Base-by-base conservation (phyloP, 495 filamentous ascomycete species). In the Trichoderma gamsii region DNA sequence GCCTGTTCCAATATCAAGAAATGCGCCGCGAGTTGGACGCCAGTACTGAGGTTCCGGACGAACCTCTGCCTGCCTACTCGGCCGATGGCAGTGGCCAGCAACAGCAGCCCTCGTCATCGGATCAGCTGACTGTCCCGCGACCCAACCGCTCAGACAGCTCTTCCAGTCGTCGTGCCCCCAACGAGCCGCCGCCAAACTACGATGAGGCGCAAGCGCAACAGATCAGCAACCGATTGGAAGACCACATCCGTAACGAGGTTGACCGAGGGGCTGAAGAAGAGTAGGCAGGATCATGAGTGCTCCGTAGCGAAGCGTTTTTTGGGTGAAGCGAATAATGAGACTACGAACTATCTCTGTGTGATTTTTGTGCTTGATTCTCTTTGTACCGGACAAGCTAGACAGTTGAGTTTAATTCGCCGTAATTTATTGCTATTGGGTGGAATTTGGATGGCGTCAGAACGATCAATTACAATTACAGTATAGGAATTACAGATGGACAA, bases 161-260 rank as follows among this genome's bases (percentile, higher is more conserved):
- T 43, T 52, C 49, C 43, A 56, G 69, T 68, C 75, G 75, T 67
- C 75, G 78, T 68, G 74, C 81, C 23, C 92, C 92, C 0, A 80
- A 85, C 69, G 95, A 94, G 69, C 92, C 93, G 18, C 95, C 95
- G 41, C 95, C 95, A 43, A 91, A 91, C 44, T 99, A 99, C 76
- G 91, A 97, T 73, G 92, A 97, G 74, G 91, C 89, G 38, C 95
- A 97, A 77, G 83, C 86, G 67, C 87, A 90, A 69, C 92, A 89
- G 69, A 82, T 97, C n/a, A 75, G 70, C 61, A 79, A 78, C 59
- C 77, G 75, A 44, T 76, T 84, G 29, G 83, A 85, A 59, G 76
- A 84, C 69, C 77, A 77, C 18, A 71, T 78, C 76, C 73, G 81
- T 21, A 76, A 81, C 51, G 81, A 79, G 63, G 80, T 78, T 25